These are phyloP conservation scores for Ustilago cynodontis DNA, from an alignment of 1,284 basidiomycete genomes.

Conservation along the genomic window DNA sequence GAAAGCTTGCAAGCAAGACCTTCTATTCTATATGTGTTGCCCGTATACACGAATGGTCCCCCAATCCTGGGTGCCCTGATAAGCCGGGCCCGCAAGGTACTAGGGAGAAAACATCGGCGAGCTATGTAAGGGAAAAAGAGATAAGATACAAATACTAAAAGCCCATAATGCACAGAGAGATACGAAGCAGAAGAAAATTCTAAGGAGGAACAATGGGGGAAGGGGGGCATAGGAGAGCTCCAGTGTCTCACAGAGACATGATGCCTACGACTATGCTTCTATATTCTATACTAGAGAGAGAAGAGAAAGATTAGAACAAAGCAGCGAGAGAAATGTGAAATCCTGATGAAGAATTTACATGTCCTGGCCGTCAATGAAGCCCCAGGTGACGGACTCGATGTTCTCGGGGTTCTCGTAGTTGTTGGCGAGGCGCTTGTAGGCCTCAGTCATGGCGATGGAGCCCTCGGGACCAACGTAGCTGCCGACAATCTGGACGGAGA, in stretches of 20 bases:
- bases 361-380: slow-evolving; percentile 56
- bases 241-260: slow-evolving; percentile 11
- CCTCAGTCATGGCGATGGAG: slow-evolving; percentile 49
- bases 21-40: slow-evolving; percentile 13
- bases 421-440: slow-evolving; percentile 49
- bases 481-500: slow-evolving; percentile 53
- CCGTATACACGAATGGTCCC: slow-evolving; percentile 57
- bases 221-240: slow-evolving; percentile 17
- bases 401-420: slow-evolving; percentile 40
- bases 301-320: not conserved
- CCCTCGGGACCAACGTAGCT: slow-evolving; percentile 42
- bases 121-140: slow-evolving; percentile 12
- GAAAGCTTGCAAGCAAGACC: slow-evolving; percentile 27
- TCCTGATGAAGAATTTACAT: slow-evolving; percentile 29
- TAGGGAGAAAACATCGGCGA: slow-evolving; percentile 51
- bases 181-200: slow-evolving; percentile 20
- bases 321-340: not conserved
- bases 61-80: slow-evolving; percentile 17
- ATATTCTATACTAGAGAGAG: slow-evolving; percentile 9
- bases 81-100: slow-evolving; percentile 19
- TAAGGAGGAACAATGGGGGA: slow-evolving; percentile 6
- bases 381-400: slow-evolving; percentile 59
- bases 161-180: slow-evolving; percentile 40
- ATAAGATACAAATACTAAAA: slow-evolving; percentile 31
- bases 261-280: slow-evolving; percentile 32